Evolutionary conservation across 257 asterid species (phyloP), one percentile per base, ranked within the genome.

Genomic region (Nicotiana attenuata): DNA sequence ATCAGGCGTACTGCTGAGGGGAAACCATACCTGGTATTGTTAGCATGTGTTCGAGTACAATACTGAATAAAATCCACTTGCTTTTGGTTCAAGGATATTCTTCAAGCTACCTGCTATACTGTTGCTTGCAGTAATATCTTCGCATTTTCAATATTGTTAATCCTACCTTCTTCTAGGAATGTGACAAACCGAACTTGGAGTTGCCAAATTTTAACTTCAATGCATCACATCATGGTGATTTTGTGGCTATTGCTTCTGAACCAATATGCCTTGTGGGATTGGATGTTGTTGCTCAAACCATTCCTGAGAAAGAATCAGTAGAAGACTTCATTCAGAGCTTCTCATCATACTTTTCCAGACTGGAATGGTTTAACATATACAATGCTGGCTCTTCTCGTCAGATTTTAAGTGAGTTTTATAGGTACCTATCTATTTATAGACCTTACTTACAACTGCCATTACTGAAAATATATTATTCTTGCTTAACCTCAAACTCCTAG

Each of bases 191-290:
- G 84, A 83, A 83, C 84, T 7, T 61, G 63, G 82, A 81, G 77
- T 85, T 94, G 76, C 96, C 92, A 17, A 96, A 92, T 86, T 91
- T 96, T 26, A 96, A 94, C 86, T 96, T 92, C 75, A 96, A 89
- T 84, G 93, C 89, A 53, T 96, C 99, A 55, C 98, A 96, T 87
- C 97, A 94, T 63, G 99, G 97, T 78, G 93, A 96, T 85, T 94
- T 90, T 81, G 99, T 94, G 47, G 97, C 91, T 33, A 92, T 96
- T 87, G 98, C 99, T 86, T 96, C 97, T 67, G 99, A 96, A 87
- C 98, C 98, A 61, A 33, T 94, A 76, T 96, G 95, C 85, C 90
- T 94, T 35, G 97, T 92, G 84, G 99, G 99, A 26, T 83, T 94
- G 91, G 98, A 96, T 85, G 87, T 96, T 13, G 97, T 87, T 77